Evolutionary conservation across 352 stramenopile genomes (phyloP).

Genomic region (Globisporangium parvum): DNA sequence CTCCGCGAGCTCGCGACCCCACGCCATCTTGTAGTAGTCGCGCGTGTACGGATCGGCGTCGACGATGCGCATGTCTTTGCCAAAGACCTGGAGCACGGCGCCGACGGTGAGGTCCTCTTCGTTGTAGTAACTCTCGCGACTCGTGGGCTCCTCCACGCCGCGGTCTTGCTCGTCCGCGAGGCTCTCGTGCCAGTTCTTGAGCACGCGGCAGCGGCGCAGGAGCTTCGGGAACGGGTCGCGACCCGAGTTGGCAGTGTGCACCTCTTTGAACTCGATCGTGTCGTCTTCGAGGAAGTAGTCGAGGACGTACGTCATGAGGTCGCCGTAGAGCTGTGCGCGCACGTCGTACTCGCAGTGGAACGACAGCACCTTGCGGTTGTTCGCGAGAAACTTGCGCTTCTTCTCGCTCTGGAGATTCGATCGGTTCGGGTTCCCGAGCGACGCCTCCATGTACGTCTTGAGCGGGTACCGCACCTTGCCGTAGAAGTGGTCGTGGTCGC

Average conservation of each 20-base stretch:
- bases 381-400: conserved; percentile 84
- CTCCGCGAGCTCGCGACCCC: conserved; percentile 38
- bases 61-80: conserved; percentile 60
- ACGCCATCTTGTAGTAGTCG: conserved; percentile 68
- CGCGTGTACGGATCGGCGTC: conserved; percentile 76
- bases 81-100: conserved; percentile 64
- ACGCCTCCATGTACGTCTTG: conserved; percentile 84
- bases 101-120: conserved; percentile 61
- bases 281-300: conserved; percentile 88
- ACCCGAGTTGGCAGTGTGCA: conserved; percentile 72
- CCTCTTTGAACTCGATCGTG: conserved; percentile 87
- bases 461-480: conserved; percentile 71
- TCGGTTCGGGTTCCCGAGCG: conserved; percentile 62
- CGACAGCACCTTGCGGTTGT: conserved; percentile 81
- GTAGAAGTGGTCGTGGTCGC: conserved; percentile 68
- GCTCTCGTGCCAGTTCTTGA: conserved; percentile 64
- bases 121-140: conserved; percentile 63
- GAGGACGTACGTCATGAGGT: conserved; percentile 74
- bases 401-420: conserved; percentile 63
- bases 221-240: conserved; percentile 76
- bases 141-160: conserved; percentile 64
- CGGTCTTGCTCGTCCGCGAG: conserved; percentile 69
- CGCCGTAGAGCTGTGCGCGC: conserved; percentile 68
- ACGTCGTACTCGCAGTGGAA: conserved; percentile 87
- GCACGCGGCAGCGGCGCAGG: conserved; percentile 49